Conservation (phyloP, 2,329 filamentous ascomycete genomes). For the Diaporthe vaccinii region DNA sequence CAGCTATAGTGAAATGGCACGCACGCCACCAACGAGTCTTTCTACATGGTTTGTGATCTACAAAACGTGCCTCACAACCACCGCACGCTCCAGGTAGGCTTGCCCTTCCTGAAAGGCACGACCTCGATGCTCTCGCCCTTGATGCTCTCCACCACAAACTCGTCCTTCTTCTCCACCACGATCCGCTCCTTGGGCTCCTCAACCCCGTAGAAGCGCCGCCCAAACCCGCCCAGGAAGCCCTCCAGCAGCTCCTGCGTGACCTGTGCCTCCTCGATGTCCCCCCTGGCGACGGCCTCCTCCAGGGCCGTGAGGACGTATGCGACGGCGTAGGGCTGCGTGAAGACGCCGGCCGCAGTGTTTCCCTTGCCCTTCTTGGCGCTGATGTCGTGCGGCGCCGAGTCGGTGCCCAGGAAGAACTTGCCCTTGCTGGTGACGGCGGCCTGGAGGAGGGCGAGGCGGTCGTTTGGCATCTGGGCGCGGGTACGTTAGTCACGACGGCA, state of each 20-base stretch:
- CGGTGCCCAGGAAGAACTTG: conserved; percentile 81
- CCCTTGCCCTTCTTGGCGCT: conserved; percentile 69
- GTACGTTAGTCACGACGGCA: neutral
- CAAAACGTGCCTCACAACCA: conserved; percentile 31
- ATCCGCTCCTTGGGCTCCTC: conserved; percentile 68
- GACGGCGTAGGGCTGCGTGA: conserved; percentile 80
- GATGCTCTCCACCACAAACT: conserved; percentile 67
- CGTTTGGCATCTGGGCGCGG: conserved; percentile 58
- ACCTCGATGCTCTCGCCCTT: conserved; percentile 70
- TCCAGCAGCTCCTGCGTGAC: conserved; percentile 68
- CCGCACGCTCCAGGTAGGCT: conserved; percentile 68
- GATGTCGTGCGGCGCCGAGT: conserved; percentile 76
- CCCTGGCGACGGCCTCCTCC: conserved; percentile 70
- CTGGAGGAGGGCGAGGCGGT: conserved; percentile 79
- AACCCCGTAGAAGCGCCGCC: conserved; percentile 67
- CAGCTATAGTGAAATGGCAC: conserved; percentile 32
- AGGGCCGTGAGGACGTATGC: conserved; percentile 68
- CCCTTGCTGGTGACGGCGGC: conserved; percentile 70
- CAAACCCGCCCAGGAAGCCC: conserved; percentile 66
- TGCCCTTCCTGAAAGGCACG: conserved; percentile 74
- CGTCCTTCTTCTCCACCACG: conserved; percentile 67
- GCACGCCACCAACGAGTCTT: neutral
- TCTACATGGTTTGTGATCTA: neutral
- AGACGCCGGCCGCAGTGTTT: conserved; percentile 79
- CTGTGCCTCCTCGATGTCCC: conserved; percentile 64